Conservation (phyloP, 371 early-diverging fungal species). For the Smittium culicis region DNA sequence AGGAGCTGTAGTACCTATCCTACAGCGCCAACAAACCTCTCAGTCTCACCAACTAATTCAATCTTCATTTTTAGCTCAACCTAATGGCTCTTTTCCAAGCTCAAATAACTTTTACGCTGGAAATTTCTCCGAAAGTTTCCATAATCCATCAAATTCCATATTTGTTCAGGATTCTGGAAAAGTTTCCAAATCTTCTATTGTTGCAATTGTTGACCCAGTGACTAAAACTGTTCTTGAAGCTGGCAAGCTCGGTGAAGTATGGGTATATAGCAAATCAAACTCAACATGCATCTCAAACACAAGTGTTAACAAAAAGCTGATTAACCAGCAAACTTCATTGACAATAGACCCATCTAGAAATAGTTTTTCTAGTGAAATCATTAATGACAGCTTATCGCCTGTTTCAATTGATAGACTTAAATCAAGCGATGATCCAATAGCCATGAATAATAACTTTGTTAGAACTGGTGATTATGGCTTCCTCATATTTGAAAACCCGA, state of each 20-base stretch:
- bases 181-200: conserved; percentile 54
- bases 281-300: conserved; percentile 13
- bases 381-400: not conserved
- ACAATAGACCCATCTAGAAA: not conserved
- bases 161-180: conserved; percentile 64
- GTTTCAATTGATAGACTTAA: conserved; percentile 11
- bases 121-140: not conserved
- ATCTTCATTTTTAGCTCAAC: not conserved
- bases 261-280: conserved; percentile 46
- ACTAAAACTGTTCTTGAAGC: conserved; percentile 47
- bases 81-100: not conserved
- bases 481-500: conserved; percentile 44
- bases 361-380: not conserved
- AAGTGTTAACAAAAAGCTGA: not conserved
- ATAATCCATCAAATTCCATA: conserved; percentile 23
- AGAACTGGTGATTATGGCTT: conserved; percentile 77
- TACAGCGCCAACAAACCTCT: not conserved
- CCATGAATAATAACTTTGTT: conserved; percentile 44
- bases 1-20: conserved; percentile 47
- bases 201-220: conserved; percentile 69
- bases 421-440: conserved; percentile 41
- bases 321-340: no score
- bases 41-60: not conserved
- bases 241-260: conserved; percentile 69
- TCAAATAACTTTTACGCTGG: not conserved